Evolutionary conservation across 2,329 filamentous ascomycete genomes (phyloP).

Genomic region (Beauveria brongniartii): DNA sequence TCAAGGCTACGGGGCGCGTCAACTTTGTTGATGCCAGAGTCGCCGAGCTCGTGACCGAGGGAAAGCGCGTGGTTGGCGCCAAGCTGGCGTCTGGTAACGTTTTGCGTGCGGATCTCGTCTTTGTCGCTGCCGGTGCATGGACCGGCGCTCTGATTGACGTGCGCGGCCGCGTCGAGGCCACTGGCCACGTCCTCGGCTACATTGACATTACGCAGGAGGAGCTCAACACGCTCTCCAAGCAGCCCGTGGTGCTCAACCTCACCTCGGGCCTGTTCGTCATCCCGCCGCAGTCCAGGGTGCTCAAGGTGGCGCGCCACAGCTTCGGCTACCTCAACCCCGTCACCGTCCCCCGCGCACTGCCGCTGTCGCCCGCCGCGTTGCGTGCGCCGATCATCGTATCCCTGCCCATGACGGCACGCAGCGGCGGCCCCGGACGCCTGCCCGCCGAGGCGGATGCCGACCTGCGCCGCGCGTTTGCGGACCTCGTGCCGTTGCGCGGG

Average conservation of each 20-base stretch:
- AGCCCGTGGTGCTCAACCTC: constrained; percentile 68
- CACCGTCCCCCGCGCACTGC: constrained; percentile 26
- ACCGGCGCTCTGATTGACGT: constrained; percentile 70
- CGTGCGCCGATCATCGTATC: constrained; percentile 26
- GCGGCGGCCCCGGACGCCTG: constrained; percentile 38
- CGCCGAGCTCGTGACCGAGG: constrained; percentile 31
- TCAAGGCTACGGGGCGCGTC: constrained; percentile 48
- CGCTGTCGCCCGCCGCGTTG: constrained; percentile 20
- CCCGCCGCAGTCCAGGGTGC: constrained; percentile 50
- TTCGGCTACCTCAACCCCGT: constrained; percentile 57
- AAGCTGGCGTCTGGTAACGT: constrained; percentile 27
- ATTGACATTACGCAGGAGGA: constrained; percentile 66
- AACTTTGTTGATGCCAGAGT: constrained; percentile 45
- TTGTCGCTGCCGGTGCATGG: constrained; percentile 86
- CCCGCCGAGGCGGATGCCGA: constrained; percentile 53
- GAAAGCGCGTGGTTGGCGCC: constrained; percentile 45
- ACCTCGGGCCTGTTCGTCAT: constrained; percentile 67
- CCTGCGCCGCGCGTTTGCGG: constrained; percentile 51
- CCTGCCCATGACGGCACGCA: constrained; percentile 26
- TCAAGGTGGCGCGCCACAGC: constrained; percentile 63
- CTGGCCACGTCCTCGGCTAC: constrained; percentile 75
- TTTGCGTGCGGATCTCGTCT: constrained; percentile 57
- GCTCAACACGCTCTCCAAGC: constrained; percentile 52
- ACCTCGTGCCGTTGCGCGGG: constrained; percentile 49
- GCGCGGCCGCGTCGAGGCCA: constrained; percentile 66